Conservation (phyloP, 352 stramenopile genomes). For the Globisporangium abappressorium region DNA sequence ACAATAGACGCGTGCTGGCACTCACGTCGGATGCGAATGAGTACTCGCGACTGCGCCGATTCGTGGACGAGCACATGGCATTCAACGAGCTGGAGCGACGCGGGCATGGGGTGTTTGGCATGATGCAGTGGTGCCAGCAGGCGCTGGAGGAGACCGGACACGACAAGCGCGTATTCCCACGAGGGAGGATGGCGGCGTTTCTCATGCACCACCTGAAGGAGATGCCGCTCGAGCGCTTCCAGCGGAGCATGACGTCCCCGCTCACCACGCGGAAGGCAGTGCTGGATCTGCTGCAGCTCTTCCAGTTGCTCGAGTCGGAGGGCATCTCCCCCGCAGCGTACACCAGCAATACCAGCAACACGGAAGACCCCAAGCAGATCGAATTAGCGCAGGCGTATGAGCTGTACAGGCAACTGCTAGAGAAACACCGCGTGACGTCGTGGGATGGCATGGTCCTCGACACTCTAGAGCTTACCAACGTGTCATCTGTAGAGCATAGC, state of each 20-base stretch:
- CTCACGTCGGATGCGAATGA: slow-evolving; percentile 27
- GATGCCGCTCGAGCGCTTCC: slow-evolving; percentile 36
- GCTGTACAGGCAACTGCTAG: slow-evolving; percentile 50
- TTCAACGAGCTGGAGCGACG: slow-evolving; percentile 70
- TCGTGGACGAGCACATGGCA: slow-evolving; percentile 27
- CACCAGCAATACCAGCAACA: slow-evolving; percentile 20
- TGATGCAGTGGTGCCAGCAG: slow-evolving; percentile 64
- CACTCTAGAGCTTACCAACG: slow-evolving; percentile 23
- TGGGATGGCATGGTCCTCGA: slow-evolving; percentile 72
- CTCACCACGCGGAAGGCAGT: slow-evolving; percentile 53
- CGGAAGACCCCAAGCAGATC: slow-evolving; percentile 14
- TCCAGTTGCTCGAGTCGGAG: slow-evolving; percentile 63
- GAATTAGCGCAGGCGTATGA: slow-evolving; percentile 51
- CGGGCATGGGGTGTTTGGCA: slow-evolving; percentile 51
- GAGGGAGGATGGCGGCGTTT: slow-evolving; percentile 44
- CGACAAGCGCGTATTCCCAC: slow-evolving; percentile 51
- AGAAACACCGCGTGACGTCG: slow-evolving; percentile 50
- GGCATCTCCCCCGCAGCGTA: slow-evolving; percentile 49
- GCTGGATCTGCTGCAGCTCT: slow-evolving; percentile 65
- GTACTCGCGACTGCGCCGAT: slow-evolving; percentile 21
- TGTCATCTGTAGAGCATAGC: slow-evolving; percentile 18
- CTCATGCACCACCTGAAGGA: slow-evolving; percentile 47
- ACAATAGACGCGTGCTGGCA: slow-evolving; percentile 33
- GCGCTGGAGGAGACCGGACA: slow-evolving; percentile 57
- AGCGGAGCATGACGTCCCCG: slow-evolving; percentile 37